These are phyloP conservation scores for Endoconidiophora laricicola DNA, from an alignment of 2,329 filamentous ascomycete genomes.

Conservation along the genomic window DNA sequence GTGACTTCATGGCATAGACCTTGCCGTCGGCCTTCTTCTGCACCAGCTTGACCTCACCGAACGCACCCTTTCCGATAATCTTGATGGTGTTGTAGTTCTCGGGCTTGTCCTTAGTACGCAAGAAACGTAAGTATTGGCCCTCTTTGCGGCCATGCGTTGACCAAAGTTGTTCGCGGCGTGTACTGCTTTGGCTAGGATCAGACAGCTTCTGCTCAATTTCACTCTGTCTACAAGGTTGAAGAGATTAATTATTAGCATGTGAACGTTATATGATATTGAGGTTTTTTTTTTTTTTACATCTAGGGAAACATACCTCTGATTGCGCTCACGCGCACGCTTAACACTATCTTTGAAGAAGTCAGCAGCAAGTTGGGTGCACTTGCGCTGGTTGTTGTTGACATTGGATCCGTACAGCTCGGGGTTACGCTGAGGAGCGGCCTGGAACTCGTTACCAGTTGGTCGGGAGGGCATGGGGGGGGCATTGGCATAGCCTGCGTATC, in stretches of 20 bases:
- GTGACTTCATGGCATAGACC: constrained; percentile 94
- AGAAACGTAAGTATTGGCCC: constrained; percentile 81
- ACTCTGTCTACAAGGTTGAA: constrained; percentile 49
- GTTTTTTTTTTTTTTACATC: not conserved
- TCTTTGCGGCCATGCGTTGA: constrained; percentile 75
- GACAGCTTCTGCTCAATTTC: constrained; percentile 77
- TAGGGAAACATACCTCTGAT: constrained; percentile 54
- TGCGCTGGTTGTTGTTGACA: constrained; percentile 54
- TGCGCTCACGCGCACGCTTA: constrained; percentile 84
- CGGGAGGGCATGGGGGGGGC: constrained; percentile 48
- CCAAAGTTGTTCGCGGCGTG: constrained; percentile 70
- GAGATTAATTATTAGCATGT: constrained; percentile 1
- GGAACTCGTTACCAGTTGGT: constrained; percentile 48
- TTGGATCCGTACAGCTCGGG: constrained; percentile 57
- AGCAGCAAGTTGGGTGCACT: constrained; percentile 53
- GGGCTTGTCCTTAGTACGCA: constrained; percentile 82
- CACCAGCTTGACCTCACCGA: constrained; percentile 94
- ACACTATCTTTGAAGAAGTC: constrained; percentile 99
- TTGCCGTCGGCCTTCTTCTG: constrained; percentile 93
- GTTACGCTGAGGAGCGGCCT: constrained; percentile 68
- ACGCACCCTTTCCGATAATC: constrained; percentile 97
- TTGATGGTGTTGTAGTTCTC: constrained; percentile 94
- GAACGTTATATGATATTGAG: not conserved
- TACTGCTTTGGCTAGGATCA: constrained; percentile 56
- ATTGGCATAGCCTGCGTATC: constrained; percentile 49